phyloP scores from a whole-genome alignment of 2,329 filamentous ascomycete species.

The Aspergillus japonicus region DNA sequence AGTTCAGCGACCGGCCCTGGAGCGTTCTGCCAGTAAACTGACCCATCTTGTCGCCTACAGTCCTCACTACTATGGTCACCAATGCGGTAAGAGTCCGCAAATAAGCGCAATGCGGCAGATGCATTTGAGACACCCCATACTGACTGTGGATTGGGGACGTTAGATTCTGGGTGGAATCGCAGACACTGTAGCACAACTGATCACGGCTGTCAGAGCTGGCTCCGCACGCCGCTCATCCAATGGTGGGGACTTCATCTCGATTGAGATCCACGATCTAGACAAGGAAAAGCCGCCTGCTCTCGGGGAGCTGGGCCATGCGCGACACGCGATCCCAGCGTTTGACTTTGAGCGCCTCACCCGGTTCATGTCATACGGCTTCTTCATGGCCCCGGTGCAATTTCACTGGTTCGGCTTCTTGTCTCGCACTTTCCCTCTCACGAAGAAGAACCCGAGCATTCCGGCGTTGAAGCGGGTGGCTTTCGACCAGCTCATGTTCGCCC shows the following conservation, averaged over 20 bases:
- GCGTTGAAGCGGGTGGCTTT: slow-evolving; percentile 87
- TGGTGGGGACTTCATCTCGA: slow-evolving; percentile 69
- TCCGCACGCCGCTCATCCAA: slow-evolving; percentile 58
- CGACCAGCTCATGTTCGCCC: slow-evolving; percentile 91
- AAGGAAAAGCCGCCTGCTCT: slow-evolving; percentile 69
- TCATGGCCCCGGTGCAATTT: slow-evolving; percentile 93
- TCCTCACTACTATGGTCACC: slow-evolving; percentile 98
- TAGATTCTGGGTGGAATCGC: slow-evolving; percentile 86
- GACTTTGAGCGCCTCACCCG: slow-evolving; percentile 92
- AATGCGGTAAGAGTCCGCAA: slow-evolving; percentile 66
- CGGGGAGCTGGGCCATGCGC: slow-evolving; percentile 65
- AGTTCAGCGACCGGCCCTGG: slow-evolving; percentile 12
- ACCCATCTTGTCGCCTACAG: slow-evolving; percentile 43
- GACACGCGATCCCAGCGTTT: slow-evolving; percentile 72
- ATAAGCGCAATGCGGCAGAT: background rate
- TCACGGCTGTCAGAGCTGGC: slow-evolving; percentile 70
- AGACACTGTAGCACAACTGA: slow-evolving; percentile 91
- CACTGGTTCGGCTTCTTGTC: slow-evolving; percentile 91
- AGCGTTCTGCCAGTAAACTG: slow-evolving; percentile 11
- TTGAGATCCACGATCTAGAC: slow-evolving; percentile 86
- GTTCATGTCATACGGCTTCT: slow-evolving; percentile 97
- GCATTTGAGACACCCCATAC: slow-evolving; percentile 8
- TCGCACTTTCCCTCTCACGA: slow-evolving; percentile 77
- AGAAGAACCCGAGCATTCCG: slow-evolving; percentile 69
- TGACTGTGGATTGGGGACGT: slow-evolving; percentile 10